phyloP scores from a whole-genome alignment of 345 rosid species.

The Rhodamnia argentea region DNA sequence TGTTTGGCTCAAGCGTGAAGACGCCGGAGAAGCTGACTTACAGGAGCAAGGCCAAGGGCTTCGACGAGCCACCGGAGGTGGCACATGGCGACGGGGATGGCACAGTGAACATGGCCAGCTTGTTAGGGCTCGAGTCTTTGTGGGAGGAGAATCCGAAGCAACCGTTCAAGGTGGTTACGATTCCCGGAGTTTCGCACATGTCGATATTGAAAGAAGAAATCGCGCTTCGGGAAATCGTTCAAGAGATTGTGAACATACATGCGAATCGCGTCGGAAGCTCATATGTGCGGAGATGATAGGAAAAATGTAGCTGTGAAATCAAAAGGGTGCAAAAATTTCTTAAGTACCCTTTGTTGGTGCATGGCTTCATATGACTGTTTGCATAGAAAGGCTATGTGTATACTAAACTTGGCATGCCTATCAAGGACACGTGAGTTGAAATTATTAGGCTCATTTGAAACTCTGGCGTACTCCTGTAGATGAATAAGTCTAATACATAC shows the following conservation, averaged over 20 bases:
- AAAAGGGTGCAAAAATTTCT: too few relatives aligned
- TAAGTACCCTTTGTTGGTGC: too few relatives aligned
- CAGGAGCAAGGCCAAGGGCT: conserved; percentile 28
- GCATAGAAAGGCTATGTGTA: not conserved
- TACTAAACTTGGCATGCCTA: not conserved
- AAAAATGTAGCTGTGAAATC: too few relatives aligned
- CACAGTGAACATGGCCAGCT: conserved; percentile 64
- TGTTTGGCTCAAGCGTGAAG: conserved; percentile 46
- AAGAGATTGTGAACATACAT: conserved; percentile 36
- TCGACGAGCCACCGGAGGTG: conserved; percentile 48
- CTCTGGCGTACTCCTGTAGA: not conserved
- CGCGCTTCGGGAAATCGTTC: conserved; percentile 38
- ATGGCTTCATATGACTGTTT: too few relatives aligned
- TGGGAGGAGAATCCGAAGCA: conserved; percentile 31
- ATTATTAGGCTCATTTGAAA: not conserved
- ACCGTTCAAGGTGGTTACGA: conserved; percentile 23
- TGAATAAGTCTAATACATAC: not conserved
- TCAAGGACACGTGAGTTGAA: not conserved
- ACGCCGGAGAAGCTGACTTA: conserved; percentile 57
- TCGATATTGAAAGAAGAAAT: conserved; percentile 33
- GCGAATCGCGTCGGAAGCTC: not conserved
- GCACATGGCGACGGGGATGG: conserved; percentile 87
- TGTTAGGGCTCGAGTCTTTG: conserved; percentile 35
- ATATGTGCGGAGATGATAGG: not conserved
- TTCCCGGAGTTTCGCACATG: conserved; percentile 49